Evolutionary conservation across 2,329 filamentous ascomycete genomes (phyloP), one percentile per base, ranked within the genome.

Genomic region (Cladosporium cucumerinum): DNA sequence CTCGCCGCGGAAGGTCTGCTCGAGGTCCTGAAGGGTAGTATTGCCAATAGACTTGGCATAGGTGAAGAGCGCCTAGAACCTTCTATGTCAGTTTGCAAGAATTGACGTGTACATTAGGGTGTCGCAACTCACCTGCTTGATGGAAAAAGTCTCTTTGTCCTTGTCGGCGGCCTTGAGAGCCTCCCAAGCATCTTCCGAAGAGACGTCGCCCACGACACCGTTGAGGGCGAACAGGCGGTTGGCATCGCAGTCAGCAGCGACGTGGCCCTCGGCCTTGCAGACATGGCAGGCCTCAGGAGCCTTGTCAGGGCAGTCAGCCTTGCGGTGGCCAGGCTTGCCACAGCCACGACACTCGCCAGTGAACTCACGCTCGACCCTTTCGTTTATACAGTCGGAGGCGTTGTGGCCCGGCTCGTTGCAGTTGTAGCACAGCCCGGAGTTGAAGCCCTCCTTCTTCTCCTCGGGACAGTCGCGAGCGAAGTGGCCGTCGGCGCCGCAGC

Each of bases 301-400:
- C 67, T 85, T 85, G 1, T 82, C 76, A 1, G 88, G 88, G 68
- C 90, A 93, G 60, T 89, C 86, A 23, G 84, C 82, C 60, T 84
- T 79, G 70, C 85, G 79, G 67, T 88, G 85, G 23, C 85, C 85
- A 36, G 80, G 73, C 65, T 82, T 70, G 18, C 80, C 77, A 69
- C 85, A 87, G 74, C 84, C 79, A 67, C 84, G 85, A 78, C 89
- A 92, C 11, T 78, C 83, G 3, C 87, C 85, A 57, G 79, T 81
- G 73, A 85, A 85, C 14, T 78, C 72, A 61, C 79, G 80, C 64
- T 82, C 79, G 61, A 85, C 82, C 28, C 77, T 78, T 18, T 83
- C 82, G 63, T 88, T 86, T 21, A 85, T 70, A 71, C 87, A 89
- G 8, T 89, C 87, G 1, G 81, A 77, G 76, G 87, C 89, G 76